phyloP scores from a whole-genome alignment of 495 filamentous ascomycete species.

The Rhypophila decipiens region DNA sequence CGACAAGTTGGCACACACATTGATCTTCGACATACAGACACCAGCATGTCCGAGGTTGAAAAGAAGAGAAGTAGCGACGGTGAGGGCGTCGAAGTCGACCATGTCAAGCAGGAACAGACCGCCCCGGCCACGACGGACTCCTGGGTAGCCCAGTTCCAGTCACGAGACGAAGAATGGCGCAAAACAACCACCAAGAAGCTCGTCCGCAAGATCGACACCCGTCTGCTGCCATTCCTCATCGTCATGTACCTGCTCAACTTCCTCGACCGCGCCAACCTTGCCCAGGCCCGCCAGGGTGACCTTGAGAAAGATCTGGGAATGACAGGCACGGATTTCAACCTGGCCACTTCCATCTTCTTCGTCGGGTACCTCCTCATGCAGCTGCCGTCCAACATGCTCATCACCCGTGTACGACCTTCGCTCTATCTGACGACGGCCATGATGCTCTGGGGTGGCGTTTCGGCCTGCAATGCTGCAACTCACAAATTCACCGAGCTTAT shows the following conservation, averaged over 20 bases:
- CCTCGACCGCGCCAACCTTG: slow-evolving; percentile 39
- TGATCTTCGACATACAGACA: too few species aligned
- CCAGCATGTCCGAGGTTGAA: background rate
- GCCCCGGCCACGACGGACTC: background rate
- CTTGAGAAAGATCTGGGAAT: slow-evolving; percentile 41
- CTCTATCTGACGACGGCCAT: slow-evolving; percentile 51
- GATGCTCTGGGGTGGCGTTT: slow-evolving; percentile 57
- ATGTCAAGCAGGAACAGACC: too few species aligned
- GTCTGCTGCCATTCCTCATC: slow-evolving; percentile 34
- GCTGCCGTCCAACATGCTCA: slow-evolving; percentile 50
- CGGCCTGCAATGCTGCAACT: slow-evolving; percentile 47
- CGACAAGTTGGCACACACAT: too few species aligned
- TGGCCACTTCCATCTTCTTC: slow-evolving; percentile 52
- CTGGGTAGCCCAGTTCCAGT: slow-evolving; percentile 15
- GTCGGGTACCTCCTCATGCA: slow-evolving; percentile 52
- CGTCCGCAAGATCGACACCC: slow-evolving; percentile 35
- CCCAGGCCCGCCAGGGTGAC: slow-evolving; percentile 36
- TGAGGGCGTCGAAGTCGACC: background rate
- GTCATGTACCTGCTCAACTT: slow-evolving; percentile 42
- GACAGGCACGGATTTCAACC: slow-evolving; percentile 44
- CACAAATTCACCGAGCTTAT: slow-evolving; percentile 50
- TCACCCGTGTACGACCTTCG: slow-evolving; percentile 41
- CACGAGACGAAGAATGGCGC: slow-evolving; percentile 21
- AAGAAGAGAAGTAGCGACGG: background rate
- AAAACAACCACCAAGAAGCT: slow-evolving; percentile 16